Conservation (phyloP, 1,284 basidiomycete species). For the Rhodotorula sp. region DNA sequence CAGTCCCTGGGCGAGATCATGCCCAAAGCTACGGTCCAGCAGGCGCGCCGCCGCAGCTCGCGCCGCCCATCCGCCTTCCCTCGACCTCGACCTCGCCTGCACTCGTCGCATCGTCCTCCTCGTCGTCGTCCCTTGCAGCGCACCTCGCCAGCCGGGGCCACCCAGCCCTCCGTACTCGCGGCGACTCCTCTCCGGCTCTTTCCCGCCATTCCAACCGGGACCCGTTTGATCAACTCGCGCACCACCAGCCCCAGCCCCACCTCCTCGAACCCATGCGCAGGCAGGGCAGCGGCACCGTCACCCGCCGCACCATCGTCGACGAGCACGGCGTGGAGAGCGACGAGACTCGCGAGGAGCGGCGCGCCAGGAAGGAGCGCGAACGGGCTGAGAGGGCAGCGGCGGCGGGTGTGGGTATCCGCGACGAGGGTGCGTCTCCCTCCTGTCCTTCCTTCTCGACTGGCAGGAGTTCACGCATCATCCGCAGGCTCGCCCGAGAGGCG, state of each 20-base stretch:
- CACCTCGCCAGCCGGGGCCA: neutral
- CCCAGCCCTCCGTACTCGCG: neutral
- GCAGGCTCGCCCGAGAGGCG: neutral
- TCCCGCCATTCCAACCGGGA: neutral
- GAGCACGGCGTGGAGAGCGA: conserved; percentile 22
- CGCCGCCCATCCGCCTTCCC: neutral
- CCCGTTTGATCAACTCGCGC: neutral
- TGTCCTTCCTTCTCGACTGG: neutral
- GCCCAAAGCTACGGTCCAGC: too few relatives aligned
- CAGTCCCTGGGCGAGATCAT: neutral
- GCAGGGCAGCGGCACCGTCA: conserved; percentile 4
- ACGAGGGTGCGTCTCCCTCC: neutral
- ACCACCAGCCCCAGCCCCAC: neutral
- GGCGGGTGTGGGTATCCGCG: neutral
- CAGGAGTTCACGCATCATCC: neutral
- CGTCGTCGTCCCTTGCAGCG: neutral
- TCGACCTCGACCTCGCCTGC: neutral
- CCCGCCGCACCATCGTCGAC: neutral
- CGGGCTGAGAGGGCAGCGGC: conserved; percentile 6
- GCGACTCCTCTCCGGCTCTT: neutral
- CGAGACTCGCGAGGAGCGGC: conserved; percentile 32
- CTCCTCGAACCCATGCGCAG: conserved; percentile 4
- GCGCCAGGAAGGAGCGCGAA: conserved; percentile 28
- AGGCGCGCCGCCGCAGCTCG: too few relatives aligned
- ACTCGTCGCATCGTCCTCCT: neutral